These are phyloP conservation scores for Neurospora cerealis DNA, from an alignment of 495 filamentous ascomycete genomes.

Conservation along the genomic window DNA sequence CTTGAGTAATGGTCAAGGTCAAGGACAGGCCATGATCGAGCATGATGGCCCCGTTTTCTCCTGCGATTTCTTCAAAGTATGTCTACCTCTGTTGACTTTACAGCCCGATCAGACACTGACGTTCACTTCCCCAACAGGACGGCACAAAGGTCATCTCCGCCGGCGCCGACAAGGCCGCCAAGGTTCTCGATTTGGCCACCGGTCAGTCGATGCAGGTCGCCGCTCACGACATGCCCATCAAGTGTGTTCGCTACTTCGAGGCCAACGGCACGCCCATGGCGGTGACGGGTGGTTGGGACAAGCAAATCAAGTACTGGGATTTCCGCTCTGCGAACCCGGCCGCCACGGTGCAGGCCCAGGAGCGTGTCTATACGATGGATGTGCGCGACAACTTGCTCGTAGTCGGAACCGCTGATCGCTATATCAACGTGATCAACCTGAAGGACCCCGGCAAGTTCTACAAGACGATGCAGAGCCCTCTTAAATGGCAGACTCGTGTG, in stretches of 20 bases:
- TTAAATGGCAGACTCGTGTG: constrained; percentile 91
- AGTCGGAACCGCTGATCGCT: constrained; percentile 82
- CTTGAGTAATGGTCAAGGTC: constrained; percentile 53
- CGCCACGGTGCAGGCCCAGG: constrained; percentile 56
- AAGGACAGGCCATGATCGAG: constrained; percentile 62
- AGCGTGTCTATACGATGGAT: constrained; percentile 87
- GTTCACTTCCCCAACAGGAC: constrained; percentile 27
- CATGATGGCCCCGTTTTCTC: constrained; percentile 66
- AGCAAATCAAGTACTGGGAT: constrained; percentile 95
- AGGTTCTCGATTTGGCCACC: constrained; percentile 61
- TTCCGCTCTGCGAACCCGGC: constrained; percentile 53
- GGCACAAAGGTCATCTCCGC: constrained; percentile 66
- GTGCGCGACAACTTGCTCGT: constrained; percentile 73
- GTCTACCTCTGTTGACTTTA: constrained; percentile 12
- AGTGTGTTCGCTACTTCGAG: constrained; percentile 67
- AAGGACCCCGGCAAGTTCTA: constrained; percentile 72
- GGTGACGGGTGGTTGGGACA: constrained; percentile 91
- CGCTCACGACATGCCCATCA: constrained; percentile 71
- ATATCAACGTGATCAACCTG: constrained; percentile 85
- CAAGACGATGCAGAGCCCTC: constrained; percentile 77
- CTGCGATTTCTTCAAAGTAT: constrained; percentile 72
- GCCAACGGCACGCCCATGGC: constrained; percentile 52
- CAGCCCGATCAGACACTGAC: neutral
- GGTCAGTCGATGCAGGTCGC: constrained; percentile 53
- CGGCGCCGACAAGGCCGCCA: constrained; percentile 75